These are phyloP conservation scores for Podospora sp. DNA, from an alignment of 495 filamentous ascomycete genomes.

Conservation along the genomic window DNA sequence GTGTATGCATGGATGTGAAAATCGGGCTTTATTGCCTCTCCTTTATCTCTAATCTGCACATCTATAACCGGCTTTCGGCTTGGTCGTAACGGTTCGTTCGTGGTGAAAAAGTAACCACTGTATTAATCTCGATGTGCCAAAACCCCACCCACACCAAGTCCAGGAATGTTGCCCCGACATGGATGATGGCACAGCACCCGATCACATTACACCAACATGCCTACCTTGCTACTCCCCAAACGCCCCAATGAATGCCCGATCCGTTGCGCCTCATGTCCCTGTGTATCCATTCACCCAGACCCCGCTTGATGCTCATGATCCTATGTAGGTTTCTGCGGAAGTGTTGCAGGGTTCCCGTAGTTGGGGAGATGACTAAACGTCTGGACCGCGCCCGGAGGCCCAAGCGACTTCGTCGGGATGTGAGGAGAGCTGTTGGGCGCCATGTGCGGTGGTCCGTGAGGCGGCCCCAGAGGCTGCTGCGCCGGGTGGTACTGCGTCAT, in stretches of 20 bases:
- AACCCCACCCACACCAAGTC: neutral
- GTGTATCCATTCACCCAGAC: conserved; percentile 26
- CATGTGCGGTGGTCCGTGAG: conserved; percentile 32
- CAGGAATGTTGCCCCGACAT: neutral
- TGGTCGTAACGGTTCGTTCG: neutral
- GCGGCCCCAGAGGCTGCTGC: conserved; percentile 24
- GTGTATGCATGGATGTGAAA: conserved; percentile 6
- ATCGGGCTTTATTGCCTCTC: neutral
- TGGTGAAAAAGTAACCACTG: neutral
- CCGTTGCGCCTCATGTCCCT: conserved; percentile 27
- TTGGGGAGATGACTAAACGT: conserved; percentile 53
- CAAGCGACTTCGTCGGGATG: conserved; percentile 40
- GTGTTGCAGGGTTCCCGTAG: conserved; percentile 57
- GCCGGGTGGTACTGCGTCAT: conserved; percentile 48
- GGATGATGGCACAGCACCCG: neutral
- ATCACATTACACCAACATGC: neutral
- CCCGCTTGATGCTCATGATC: conserved; percentile 31
- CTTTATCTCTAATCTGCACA: conserved; percentile 27
- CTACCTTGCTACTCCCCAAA: conserved; percentile 26
- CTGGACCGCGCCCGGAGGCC: conserved; percentile 37
- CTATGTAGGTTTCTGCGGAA: conserved; percentile 58
- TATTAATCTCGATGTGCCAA: conserved; percentile 3
- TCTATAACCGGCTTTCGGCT: conserved; percentile 23
- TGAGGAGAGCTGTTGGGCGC: conserved; percentile 42
- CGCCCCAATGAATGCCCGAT: conserved; percentile 30